Conservation (phyloP, 2,329 filamentous ascomycete species). For the Apiospora phragmitis region DNA sequence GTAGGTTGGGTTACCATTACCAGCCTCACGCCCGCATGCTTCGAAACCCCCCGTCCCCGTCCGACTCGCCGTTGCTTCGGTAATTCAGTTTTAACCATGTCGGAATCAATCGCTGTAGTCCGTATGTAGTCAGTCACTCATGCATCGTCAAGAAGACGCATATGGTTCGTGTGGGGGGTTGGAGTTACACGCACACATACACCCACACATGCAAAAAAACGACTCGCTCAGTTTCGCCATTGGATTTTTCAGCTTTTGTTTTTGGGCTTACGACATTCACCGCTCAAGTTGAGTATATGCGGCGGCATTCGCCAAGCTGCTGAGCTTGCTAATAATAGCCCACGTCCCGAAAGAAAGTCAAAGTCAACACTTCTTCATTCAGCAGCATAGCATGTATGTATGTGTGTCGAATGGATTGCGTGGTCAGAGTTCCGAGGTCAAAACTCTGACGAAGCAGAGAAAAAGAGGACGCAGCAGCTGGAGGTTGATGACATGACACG, state of each 20-base stretch:
- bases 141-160: background rate
- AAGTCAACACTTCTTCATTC: background rate
- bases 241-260: background rate
- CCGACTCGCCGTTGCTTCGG: background rate
- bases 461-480: background rate
- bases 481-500: background rate
- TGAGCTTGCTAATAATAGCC: constrained; percentile 6
- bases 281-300: background rate
- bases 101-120: background rate
- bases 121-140: background rate
- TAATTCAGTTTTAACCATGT: background rate
- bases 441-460: background rate
- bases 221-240: background rate
- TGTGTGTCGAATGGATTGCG: background rate
- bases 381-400: background rate
- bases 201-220: constrained; percentile 1
- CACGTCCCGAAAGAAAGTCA: background rate
- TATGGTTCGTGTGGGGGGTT: background rate
- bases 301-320: background rate
- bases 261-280: background rate
- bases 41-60: background rate
- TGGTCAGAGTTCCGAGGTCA: background rate
- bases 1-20: background rate
- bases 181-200: background rate
- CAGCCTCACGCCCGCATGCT: background rate